phyloP scores from a whole-genome alignment of 2,329 filamentous ascomycete species.

The Chrysoporthe cubensis region DNA sequence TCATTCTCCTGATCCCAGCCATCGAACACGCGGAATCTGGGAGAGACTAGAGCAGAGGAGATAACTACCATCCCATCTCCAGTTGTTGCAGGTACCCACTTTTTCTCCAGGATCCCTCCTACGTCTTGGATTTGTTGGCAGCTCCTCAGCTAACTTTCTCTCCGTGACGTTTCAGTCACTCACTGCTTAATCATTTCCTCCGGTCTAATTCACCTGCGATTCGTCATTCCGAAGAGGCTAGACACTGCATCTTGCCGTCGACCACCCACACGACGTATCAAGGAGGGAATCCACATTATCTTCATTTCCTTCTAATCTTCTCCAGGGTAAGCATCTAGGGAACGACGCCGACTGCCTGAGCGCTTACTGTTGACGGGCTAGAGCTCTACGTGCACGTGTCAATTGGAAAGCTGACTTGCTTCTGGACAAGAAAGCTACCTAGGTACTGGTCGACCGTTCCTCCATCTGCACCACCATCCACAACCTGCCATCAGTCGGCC shows the following conservation, averaged over 20 bases:
- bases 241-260: neutral
- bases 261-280: neutral
- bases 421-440: neutral
- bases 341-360: neutral
- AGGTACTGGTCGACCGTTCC: neutral
- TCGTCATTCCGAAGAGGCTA: neutral
- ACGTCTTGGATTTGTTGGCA: neutral
- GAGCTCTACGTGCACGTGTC: neutral
- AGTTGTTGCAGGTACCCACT: conserved; percentile 1
- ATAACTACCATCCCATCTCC: neutral
- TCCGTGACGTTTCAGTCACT: neutral
- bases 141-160: neutral
- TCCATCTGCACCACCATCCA: neutral
- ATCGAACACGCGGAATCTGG: conserved; percentile 22
- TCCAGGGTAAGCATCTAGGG: neutral
- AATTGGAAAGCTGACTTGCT: neutral
- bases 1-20: conserved; percentile 21
- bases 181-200: no score
- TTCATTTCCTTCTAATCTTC: neutral
- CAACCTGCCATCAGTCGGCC: neutral
- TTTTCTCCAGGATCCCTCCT: neutral
- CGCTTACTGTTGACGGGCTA: neutral
- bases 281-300: neutral
- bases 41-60: conserved; percentile 6
- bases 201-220: neutral